Evolutionary conservation across 2,329 filamentous ascomycete genomes (phyloP), one percentile per base, ranked within the genome.

Genomic region (Fusarium pseudonygamai): DNA sequence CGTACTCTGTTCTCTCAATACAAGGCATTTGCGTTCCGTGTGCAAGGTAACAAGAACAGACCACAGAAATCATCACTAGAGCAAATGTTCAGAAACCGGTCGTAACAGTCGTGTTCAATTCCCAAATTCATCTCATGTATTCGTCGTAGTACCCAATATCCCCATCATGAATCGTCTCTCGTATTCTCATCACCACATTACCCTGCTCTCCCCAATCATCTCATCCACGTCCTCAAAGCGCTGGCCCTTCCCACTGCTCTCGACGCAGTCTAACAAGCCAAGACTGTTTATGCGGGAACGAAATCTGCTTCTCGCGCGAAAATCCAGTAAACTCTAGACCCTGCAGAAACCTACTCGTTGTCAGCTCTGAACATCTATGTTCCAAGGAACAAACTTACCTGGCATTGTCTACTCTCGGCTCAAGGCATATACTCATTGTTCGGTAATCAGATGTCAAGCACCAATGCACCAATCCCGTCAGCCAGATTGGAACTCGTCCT

Each of bases 271-370:
- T 93, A 83, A 97, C 93, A 69, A 96, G 87, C 82, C 95, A 97
- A 12, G 94, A 91, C 80, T 97, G 95, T 82, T 99, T 99, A 81
- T 98, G 95, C 3, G 95, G 92, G 73, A 99, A 95, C 2, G 91
- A 89, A 57, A 98, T 87, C 79, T 98, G 94, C 67, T 91, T 91
- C 83, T 97, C 93, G 79, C 94, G 96, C 74, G 92, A 90, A 80
- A 98, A 99, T 0, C 96, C 95, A 1, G 88, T 87, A 12, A 89
- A 84, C 70, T 93, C 88, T 22, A 97, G 88, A 71, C 96, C 94
- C n/a, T 79, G 79, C 43, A 84, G 49, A 37, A 85, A 83, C 28
- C 82, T 84, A 5, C 18, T n/a, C 7, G 37, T 30, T 50, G 56
- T 69, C 24, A 71, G 64, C 5, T 0, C 6, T 0, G 24, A 52